phyloP scores from a whole-genome alignment of 345 rosid species.

The Melastoma malabathricum region DNA sequence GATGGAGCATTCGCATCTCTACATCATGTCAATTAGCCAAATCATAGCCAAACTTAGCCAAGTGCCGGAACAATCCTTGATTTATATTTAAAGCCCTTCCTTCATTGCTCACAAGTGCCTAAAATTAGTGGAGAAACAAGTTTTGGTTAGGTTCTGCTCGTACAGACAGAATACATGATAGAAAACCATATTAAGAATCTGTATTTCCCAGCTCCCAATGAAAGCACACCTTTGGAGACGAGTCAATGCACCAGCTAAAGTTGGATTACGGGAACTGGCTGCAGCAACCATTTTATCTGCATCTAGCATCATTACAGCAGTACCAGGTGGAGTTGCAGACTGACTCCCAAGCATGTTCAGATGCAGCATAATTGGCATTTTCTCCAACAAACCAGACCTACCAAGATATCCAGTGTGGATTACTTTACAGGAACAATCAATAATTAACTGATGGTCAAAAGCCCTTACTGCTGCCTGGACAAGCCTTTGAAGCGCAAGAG shows the following conservation, averaged over 20 bases:
- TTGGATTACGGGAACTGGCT: constrained; percentile 97
- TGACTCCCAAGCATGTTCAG: constrained; percentile 99
- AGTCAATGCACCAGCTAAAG: constrained; percentile 94
- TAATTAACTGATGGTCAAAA: constrained; percentile 1
- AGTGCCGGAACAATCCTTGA: too few species aligned
- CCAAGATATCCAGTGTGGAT: constrained; percentile 3
- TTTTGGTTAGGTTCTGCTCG: too few species aligned
- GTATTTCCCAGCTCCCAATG: constrained; percentile 99
- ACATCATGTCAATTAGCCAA: background rate
- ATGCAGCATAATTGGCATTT: constrained; percentile 99
- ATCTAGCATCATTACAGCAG: constrained; percentile 99
- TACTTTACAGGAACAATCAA: background rate
- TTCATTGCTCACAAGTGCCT: too few species aligned
- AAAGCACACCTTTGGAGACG: constrained; percentile 98
- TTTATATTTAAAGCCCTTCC: too few species aligned
- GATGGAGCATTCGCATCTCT: background rate
- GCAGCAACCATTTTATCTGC: constrained; percentile 99
- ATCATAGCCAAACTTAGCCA: background rate
- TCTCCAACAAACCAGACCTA: constrained; percentile 99
- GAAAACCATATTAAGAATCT: background rate
- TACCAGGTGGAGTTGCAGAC: constrained; percentile 98
- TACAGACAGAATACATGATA: too few species aligned
- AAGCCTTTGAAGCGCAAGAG: constrained; percentile 84
- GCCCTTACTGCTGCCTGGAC: constrained; percentile 98
- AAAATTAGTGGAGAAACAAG: too few species aligned